These are phyloP conservation scores for Orbilia quercus DNA, from an alignment of 2,329 filamentous ascomycete genomes.

Conservation along the genomic window DNA sequence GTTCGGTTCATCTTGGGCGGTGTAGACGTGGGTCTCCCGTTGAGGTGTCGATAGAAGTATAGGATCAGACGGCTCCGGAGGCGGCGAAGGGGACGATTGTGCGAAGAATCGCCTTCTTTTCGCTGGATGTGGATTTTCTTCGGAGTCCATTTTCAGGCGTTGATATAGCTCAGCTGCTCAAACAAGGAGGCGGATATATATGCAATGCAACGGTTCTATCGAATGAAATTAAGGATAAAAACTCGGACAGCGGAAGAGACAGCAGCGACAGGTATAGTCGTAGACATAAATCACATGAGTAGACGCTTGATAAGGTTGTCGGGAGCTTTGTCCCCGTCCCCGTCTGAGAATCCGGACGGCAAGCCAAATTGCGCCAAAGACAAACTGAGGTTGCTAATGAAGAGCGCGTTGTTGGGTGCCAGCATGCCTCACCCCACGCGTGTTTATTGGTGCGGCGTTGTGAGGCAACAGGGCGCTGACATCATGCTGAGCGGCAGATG, in stretches of 20 bases:
- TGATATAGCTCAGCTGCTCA: background rate
- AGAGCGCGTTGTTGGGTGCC: conserved; percentile 29
- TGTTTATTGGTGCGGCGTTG: background rate
- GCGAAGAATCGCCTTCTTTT: conserved; percentile 53
- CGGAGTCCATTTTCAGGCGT: conserved; percentile 38
- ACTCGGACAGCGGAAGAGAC: background rate
- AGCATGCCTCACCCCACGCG: conserved; percentile 28
- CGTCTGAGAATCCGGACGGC: background rate
- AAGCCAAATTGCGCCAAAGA: conserved; percentile 17
- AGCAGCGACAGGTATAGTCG: too few species aligned
- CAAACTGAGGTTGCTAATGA: conserved; percentile 20
- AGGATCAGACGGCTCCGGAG: conserved; percentile 43
- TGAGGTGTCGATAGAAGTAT: conserved; percentile 50
- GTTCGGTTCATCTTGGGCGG: conserved; percentile 15
- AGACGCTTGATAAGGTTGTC: background rate
- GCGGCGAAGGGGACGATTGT: conserved; percentile 42
- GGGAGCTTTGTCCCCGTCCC: background rate
- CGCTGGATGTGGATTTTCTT: conserved; percentile 50
- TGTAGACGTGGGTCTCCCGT: conserved; percentile 33
- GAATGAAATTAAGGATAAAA: background rate
- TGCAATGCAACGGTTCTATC: background rate
- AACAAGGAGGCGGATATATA: background rate
- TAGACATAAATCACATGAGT: background rate
- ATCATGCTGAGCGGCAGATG: conserved; percentile 7
- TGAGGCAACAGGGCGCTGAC: conserved; percentile 25